These are phyloP conservation scores for Globisporangium abappressorium DNA, from an alignment of 352 stramenopile genomes.

Conservation along the genomic window DNA sequence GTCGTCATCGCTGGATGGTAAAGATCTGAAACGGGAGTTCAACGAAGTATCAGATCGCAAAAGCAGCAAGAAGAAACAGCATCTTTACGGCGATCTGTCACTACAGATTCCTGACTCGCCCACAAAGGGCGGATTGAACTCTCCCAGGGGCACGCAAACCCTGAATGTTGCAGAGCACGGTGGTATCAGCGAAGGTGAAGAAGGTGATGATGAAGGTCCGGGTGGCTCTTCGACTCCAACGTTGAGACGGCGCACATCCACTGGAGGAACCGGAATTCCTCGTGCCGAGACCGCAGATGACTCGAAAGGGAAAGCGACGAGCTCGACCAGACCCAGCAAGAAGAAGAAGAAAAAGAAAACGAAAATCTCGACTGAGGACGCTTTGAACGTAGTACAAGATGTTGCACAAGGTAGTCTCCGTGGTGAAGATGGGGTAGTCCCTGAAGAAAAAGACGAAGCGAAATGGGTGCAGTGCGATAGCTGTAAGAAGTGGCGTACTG, in stretches of 20 bases:
- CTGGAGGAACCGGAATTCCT: constrained; percentile 7
- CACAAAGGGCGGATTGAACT: constrained; percentile 12
- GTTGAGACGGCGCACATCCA: constrained; percentile 17
- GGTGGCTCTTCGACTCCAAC: constrained; percentile 23
- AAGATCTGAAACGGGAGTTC: constrained; percentile 6
- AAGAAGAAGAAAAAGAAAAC: constrained; percentile 68
- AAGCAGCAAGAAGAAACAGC: constrained; percentile 15
- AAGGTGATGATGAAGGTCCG: constrained; percentile 46
- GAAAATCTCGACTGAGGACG: constrained; percentile 18
- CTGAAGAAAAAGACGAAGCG: constrained; percentile 49
- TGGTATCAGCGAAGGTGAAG: constrained; percentile 42
- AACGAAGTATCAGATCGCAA: constrained; percentile 7
- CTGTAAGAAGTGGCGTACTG: constrained; percentile 95
- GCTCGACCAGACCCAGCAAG: constrained; percentile 23
- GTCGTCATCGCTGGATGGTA: background rate
- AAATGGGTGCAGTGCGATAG: constrained; percentile 96
- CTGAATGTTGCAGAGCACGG: background rate
- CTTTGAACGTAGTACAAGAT: constrained; percentile 9
- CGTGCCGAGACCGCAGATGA: constrained; percentile 8
- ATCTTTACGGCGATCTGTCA: constrained; percentile 12
- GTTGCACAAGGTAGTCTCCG: constrained; percentile 22
- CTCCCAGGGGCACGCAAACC: background rate
- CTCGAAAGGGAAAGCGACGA: constrained; percentile 4
- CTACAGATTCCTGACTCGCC: constrained; percentile 32
- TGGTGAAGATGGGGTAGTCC: constrained; percentile 21